Evolutionary conservation across 768 basidiomycete species (phyloP), one percentile per base, ranked within the genome.

Genomic region (Podaxis pistillaris): DNA sequence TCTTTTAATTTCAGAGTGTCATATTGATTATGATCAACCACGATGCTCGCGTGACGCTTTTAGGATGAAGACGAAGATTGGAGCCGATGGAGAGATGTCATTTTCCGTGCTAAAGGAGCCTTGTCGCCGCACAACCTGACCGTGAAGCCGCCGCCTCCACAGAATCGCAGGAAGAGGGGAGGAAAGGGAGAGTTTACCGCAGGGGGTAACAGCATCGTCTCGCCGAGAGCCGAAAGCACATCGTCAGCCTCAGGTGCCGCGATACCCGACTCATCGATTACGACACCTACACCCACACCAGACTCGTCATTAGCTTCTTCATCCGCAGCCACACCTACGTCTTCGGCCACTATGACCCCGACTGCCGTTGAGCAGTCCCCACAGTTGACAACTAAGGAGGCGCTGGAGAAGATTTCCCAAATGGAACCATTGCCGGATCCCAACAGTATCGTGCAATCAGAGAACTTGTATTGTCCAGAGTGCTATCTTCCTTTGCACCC

Each of bases 401-500:
- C 81, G 0, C 64, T 86, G 17, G 71, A 71, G 51, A 76, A 78
- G 58, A 71, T 79, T 46, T 69, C 78, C 46, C 65, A 67, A 11
- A 78, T 75, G 70, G 73, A 76, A 64, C 75, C 80, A 4, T 72
- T 77, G 26, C 66, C 74, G 3, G 77, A 77, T 65, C 67, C 77
- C 22, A 81, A 78, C 17, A 74, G 73, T 4, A 67, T 75, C 30
- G 69, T 76, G 44, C 69, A 77, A 56, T 71, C 71, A 13, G 79
- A 83, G 41, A 78, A 80, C 59, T 69, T 82, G 19, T 97, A 93
- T 75, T 99, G 96, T 72, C 79, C 84, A 1, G 92, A 94, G 70
- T 99, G 96, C 72, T 98, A 91, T 73, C 79, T 97, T 51, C 97
- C 97, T 15, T 76, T 98, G 26, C 88, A 95, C 62, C 93, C 94